Evolutionary conservation across 2,329 filamentous ascomycete genomes (phyloP).

Genomic region (Dactylellina cionopaga): DNA sequence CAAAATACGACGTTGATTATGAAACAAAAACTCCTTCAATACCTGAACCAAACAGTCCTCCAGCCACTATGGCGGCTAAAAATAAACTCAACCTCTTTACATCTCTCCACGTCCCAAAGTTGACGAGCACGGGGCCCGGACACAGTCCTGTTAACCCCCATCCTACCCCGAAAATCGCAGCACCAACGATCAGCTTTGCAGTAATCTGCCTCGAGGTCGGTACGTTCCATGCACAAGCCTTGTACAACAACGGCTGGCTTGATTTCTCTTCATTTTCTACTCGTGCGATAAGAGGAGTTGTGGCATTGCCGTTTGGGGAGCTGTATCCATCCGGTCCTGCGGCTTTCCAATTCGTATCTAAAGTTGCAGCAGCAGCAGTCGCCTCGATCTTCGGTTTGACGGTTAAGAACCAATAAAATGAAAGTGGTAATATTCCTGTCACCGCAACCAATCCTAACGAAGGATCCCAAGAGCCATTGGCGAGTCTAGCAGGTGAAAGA

Average conservation of each 20-base stretch:
- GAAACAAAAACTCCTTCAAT: too few species aligned
- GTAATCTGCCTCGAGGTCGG: constrained; percentile 64
- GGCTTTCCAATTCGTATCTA: too few species aligned
- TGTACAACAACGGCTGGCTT: constrained; percentile 61
- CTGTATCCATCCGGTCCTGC: too few species aligned
- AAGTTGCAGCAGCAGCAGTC: too few species aligned
- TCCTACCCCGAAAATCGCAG: constrained; percentile 64
- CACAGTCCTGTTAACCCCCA: constrained; percentile 67
- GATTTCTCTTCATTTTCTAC: too few species aligned
- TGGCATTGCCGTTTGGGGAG: too few species aligned
- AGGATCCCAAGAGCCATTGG: constrained; percentile 61
- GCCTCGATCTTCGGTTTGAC: constrained; percentile 56
- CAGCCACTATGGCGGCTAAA: too few species aligned
- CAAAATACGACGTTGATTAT: too few species aligned
- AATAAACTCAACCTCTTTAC: not conserved
- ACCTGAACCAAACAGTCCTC: too few species aligned
- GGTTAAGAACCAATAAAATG: constrained; percentile 60
- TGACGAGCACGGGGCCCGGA: constrained; percentile 63
- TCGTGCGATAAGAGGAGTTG: too few species aligned
- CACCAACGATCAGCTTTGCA: constrained; percentile 64
- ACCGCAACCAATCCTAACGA: constrained; percentile 65
- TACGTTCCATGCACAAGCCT: constrained; percentile 62
- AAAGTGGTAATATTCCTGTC: constrained; percentile 64
- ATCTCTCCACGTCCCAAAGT: not conserved
- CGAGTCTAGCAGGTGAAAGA: constrained; percentile 61